Base-by-base conservation (phyloP, 768 basidiomycete genomes). In the Fomitopsis serialis region DNA sequence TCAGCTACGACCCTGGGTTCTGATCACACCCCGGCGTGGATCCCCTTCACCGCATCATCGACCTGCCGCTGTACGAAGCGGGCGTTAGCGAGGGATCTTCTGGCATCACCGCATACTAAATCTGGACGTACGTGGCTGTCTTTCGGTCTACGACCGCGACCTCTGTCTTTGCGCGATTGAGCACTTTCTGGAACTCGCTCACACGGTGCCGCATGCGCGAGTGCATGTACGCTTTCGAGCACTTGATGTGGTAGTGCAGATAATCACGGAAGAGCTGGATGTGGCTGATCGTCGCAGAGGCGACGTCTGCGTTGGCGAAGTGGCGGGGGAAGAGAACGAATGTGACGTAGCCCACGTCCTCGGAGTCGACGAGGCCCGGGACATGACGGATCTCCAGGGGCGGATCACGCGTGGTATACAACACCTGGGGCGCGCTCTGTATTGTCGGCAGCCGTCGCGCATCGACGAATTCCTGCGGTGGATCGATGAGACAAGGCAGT, bases 171-270 rank as follows among this genome's bases (percentile, higher is more conserved):
- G 97, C 95, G 48, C 97, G 77, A 66, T 98, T 98, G 64, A 99
- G 71, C 48, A 99, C 85, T 70, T 93, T 93, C 72, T 92, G 89
- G 77, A 99, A 98, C 70, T 97, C 92, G 1, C 89, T 82, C 12
- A 97, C 97, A 10, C 97, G 84, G 61, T 87, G 79, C 55, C 97
- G 79, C 93, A 98, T 95, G 43, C 97, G 79, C 2, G 92, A 95
- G 71, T 98, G 96, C 92, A 99, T 96, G 72, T 99, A 98, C 0
- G 96, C 97, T 70, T 98, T 98, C 49, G 88, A 94, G 67, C 93
- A 95, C 64, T 96, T 98, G 79, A 99, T 97, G 67, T 98, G 96
- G 70, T 98, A 98, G 72, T 99, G 97, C n/a, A 99, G 77, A 66
- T 98, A 98, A 70, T 98, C 93, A 52, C 97, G 83, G 87, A 99